These are phyloP conservation scores for Metrosideros polymorpha DNA, from an alignment of 441 rosid genomes.

Conservation along the genomic window DNA sequence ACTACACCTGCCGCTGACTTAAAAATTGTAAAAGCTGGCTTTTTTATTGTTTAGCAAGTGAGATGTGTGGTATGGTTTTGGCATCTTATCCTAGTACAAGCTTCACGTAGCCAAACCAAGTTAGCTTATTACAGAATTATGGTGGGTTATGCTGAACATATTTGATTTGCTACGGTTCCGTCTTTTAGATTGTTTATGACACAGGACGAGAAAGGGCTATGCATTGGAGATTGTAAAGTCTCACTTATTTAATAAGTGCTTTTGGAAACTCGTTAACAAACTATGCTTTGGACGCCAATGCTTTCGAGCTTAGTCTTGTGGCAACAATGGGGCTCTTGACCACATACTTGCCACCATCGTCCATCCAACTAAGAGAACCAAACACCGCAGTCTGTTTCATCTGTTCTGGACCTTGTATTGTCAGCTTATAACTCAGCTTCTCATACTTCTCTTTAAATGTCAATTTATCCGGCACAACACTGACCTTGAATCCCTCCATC, in stretches of 20 bases:
- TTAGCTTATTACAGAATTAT: neutral
- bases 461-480: conserved; percentile 27
- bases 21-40: neutral
- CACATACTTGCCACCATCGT: conserved; percentile 12
- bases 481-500: conserved; percentile 19
- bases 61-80: neutral
- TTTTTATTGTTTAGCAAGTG: neutral
- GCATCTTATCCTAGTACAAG: neutral
- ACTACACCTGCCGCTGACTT: neutral
- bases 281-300: neutral
- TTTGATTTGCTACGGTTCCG: neutral
- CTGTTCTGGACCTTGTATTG: conserved; percentile 18
- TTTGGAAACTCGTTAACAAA: accelerated
- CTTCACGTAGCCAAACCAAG: neutral
- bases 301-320: neutral
- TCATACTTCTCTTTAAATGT: conserved; percentile 24
- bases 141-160: neutral
- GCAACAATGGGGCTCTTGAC: conserved; percentile 36
- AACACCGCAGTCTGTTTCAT: neutral
- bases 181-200: neutral
- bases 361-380: conserved; percentile 38
- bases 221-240: neutral
- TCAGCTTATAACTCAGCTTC: conserved; percentile 31
- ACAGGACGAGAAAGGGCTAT: neutral
- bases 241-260: neutral